These are phyloP conservation scores for Daldinia sp. DNA, from an alignment of 2,329 filamentous ascomycete genomes.

Conservation along the genomic window DNA sequence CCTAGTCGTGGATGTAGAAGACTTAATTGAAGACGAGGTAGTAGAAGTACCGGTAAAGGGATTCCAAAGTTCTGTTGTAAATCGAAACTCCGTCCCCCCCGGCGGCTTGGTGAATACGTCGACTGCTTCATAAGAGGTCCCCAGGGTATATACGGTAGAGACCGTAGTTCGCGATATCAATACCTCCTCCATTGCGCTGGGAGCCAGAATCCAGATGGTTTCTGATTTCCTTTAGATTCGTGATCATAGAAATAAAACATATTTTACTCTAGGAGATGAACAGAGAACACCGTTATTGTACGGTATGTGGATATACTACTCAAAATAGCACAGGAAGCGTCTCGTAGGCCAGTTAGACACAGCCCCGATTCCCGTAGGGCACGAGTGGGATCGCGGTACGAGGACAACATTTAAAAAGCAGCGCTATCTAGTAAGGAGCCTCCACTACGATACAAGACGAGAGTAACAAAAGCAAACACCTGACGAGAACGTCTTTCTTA, in stretches of 20 bases:
- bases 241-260: neutral
- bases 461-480: neutral
- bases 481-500: neutral
- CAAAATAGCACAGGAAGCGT: slow-evolving; percentile 7
- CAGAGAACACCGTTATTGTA: slow-evolving; percentile 11
- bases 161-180: slow-evolving; percentile 25
- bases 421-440: neutral
- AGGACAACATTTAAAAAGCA: neutral
- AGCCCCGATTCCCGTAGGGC: slow-evolving; percentile 20
- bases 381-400: slow-evolving; percentile 11
- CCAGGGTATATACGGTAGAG: slow-evolving; percentile 10
- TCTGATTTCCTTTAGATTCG: neutral
- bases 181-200: slow-evolving; percentile 16
- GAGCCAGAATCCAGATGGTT: neutral
- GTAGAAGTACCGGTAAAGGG: slow-evolving; percentile 17
- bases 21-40: slow-evolving; percentile 6
- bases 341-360: neutral
- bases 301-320: slow-evolving; percentile 9
- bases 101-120: slow-evolving; percentile 23
- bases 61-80: slow-evolving; percentile 25
- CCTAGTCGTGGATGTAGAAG: slow-evolving; percentile 12
- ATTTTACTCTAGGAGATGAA: neutral
- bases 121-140: slow-evolving; percentile 27
- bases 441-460: neutral
- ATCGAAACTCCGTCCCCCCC: slow-evolving; percentile 15